Conservation (phyloP, 352 stramenopile genomes). For the Globisporangium splendens region DNA sequence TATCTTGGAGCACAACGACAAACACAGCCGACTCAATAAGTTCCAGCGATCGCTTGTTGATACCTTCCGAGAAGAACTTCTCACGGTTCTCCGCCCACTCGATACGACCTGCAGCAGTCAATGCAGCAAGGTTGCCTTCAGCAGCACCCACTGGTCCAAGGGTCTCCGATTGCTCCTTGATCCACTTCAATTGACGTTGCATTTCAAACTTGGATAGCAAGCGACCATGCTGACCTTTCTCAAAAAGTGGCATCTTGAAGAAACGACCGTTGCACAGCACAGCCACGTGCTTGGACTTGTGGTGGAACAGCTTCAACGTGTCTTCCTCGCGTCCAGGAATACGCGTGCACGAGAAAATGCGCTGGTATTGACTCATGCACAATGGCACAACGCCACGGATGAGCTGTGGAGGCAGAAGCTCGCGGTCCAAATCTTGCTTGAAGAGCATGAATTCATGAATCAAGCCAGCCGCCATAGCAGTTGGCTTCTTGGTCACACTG, state of each 20-base stretch:
- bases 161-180: slow-evolving; percentile 42
- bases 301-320: slow-evolving; percentile 63
- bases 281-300: slow-evolving; percentile 84
- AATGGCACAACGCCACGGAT: slow-evolving; percentile 85
- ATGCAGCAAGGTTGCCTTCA: slow-evolving; percentile 62
- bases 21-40: slow-evolving; percentile 78
- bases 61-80: slow-evolving; percentile 80
- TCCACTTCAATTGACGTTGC: slow-evolving; percentile 76
- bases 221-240: slow-evolving; percentile 74
- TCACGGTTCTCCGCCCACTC: slow-evolving; percentile 89
- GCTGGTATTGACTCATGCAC: slow-evolving; percentile 89
- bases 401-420: slow-evolving; percentile 75
- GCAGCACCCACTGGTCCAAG: slow-evolving; percentile 27
- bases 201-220: slow-evolving; percentile 76
- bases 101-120: slow-evolving; percentile 83
- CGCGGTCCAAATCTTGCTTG: slow-evolving; percentile 82
- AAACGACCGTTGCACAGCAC: slow-evolving; percentile 83
- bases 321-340: slow-evolving; percentile 86
- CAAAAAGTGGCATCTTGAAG: slow-evolving; percentile 87
- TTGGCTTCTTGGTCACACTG: slow-evolving; percentile 52
- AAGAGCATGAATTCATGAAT: slow-evolving; percentile 85
- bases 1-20: slow-evolving; percentile 70
- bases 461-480: slow-evolving; percentile 59
- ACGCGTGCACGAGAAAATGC: slow-evolving; percentile 89
- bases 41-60: slow-evolving; percentile 85